Base-by-base conservation (phyloP, 169 alveolate genomes). In the Eimeria falciformis region DNA sequence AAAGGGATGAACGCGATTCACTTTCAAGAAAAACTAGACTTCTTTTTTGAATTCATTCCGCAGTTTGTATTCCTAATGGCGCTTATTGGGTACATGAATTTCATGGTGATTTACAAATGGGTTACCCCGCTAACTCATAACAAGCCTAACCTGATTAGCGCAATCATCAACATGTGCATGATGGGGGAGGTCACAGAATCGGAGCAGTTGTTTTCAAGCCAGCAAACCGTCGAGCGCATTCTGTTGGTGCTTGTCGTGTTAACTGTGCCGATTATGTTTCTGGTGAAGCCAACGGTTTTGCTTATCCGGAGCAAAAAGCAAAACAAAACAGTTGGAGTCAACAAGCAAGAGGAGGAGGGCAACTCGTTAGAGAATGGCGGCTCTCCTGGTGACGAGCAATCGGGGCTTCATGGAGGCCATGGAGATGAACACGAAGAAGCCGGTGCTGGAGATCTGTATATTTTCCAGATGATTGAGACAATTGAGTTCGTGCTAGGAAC, bases 401-500 rank as follows among this genome's bases (percentile, higher is more conserved):
- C 25, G 37, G 73, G 53, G 25, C 73, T 47, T 29, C 43, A 47
- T 0, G 85, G 33, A 94, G 14, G 92, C 92, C 90, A 95, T 3
- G 94, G 68, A 40, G 85, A 83, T 0, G 82, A 68, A 45, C 91
- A 91, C 62, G 94, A 95, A 75, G 69, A 86, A 46, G 90, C 93
- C 75, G 95, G 95, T 79, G 66, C 93, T 65, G 96, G 98, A 3
- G 99, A 98, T 86, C 94, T 97, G 55, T 98, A 98, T 93, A 98
- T 99, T 45, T 99, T 98, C 95, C 99, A 98, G 94, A 91, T 98
- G 73, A 99, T 99, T 90, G 99, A 99, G 95, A 98, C 99, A 14
- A 99, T 99, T 55, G 99, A 99, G 96, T 99, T 98, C 91, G 97
- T 98, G n/a, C 96, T 99, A 91, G 99, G 99, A 7, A 95, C 94